Percentiles rank a stretch among this genome's conserved stretches.
Conservation (phyloP, 805 yeast genomes). For the Yarrowia sp. region DNA sequence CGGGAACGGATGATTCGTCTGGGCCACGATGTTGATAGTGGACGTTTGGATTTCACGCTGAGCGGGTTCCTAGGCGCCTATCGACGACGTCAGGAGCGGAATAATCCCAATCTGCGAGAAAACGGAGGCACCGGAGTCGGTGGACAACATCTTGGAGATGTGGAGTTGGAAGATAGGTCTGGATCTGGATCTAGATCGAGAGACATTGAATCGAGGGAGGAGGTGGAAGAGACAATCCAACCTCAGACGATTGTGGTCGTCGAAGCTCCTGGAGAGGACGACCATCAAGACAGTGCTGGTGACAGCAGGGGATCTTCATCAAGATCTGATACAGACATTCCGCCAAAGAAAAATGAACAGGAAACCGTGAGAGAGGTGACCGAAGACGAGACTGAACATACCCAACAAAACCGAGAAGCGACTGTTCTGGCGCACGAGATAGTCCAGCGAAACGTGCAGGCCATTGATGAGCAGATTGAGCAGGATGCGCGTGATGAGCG, state of each 20-base stretch:
- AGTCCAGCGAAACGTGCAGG: slow-evolving; percentile 18
- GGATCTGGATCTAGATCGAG: no score
- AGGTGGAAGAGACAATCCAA: not conserved
- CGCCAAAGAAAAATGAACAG: not conserved
- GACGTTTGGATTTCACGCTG: not conserved
- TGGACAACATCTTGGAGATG: not conserved
- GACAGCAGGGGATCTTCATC: no score
- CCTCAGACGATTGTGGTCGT: not conserved
- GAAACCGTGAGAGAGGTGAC: not conserved
- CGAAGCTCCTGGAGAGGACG: not conserved
- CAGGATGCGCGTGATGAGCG: slow-evolving; percentile 3
- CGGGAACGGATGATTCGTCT: slow-evolving; percentile 21
- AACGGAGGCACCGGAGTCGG: not conserved
- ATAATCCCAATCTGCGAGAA: not conserved
- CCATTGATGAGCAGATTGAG: slow-evolving; percentile 14
- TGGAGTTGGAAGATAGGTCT: not conserved
- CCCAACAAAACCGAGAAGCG: not conserved
- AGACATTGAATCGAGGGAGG: not conserved
- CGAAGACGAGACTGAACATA: not conserved
- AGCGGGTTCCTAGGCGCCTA: not conserved
- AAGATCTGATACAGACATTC: no score
- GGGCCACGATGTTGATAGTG: not conserved
- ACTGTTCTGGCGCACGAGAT: slow-evolving; percentile 8
- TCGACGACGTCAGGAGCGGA: not conserved
- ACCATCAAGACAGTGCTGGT: no score